A percentile compares a stretch with the other conserved stretches of the same genome.
Evolutionary conservation across 2,329 filamentous ascomycete species (phyloP).

Genomic region (Hymenoscyphus albidus): DNA sequence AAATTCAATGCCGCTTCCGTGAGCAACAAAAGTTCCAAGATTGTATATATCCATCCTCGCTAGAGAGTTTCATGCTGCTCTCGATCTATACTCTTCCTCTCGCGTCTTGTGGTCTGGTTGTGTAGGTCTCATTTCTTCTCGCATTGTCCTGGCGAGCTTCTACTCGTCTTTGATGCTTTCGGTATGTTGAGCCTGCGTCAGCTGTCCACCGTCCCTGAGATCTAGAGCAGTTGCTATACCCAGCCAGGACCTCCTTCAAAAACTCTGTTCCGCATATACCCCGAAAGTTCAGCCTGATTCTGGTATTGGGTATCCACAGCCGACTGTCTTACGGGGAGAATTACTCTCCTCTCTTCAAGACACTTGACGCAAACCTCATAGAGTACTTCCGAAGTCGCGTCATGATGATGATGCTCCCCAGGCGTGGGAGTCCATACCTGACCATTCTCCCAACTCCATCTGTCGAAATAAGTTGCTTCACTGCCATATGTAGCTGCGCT

Average conservation of each 20-base stretch:
- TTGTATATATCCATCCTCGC: slow-evolving; percentile 1
- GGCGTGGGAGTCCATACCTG: slow-evolving; percentile 8
- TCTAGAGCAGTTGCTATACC: background rate
- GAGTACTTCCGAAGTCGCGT: slow-evolving; percentile 4
- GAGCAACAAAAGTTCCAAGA: background rate
- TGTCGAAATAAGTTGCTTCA: slow-evolving; percentile 18
- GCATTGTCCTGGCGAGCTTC: background rate
- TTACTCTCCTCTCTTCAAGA: slow-evolving; percentile 21
- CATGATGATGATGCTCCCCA: background rate
- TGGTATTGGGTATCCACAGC: background rate
- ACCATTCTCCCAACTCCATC: slow-evolving; percentile 26
- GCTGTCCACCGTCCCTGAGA: background rate
- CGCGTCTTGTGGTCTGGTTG: background rate
- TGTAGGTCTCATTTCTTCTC: background rate
- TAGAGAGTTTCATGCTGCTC: too few species aligned
- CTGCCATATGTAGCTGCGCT: slow-evolving; percentile 13
- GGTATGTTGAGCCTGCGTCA: background rate
- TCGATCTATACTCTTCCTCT: background rate
- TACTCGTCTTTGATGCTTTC: background rate
- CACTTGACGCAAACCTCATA: slow-evolving; percentile 24
- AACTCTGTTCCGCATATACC: background rate
- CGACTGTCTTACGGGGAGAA: slow-evolving; percentile 8
- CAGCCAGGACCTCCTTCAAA: background rate
- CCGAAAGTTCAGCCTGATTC: background rate
- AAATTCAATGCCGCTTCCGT: background rate